Evolutionary conservation across 2,329 filamentous ascomycete genomes (phyloP), one percentile per base, ranked within the genome.

Genomic region (Fusarium devonianum): DNA sequence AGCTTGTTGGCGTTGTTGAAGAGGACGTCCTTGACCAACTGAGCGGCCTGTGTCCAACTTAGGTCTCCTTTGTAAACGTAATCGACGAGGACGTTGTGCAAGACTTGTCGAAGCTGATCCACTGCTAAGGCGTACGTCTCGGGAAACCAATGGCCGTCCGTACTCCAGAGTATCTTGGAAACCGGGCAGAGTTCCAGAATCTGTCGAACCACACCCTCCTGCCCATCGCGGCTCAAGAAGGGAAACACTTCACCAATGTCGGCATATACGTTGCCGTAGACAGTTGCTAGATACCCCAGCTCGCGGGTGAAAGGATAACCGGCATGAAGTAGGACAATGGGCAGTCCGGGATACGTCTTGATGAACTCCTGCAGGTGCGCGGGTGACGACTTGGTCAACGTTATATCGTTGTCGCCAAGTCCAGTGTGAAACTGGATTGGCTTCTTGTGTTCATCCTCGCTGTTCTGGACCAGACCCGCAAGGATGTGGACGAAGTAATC

Each of bases 231-330:
- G 56, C 87, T 92, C 26, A 94, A 71, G 71, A 86, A 86, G 0
- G 90, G 90, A 52, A 94, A 95, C 0, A 94, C 86, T 65, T 92
- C 87, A 1, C 91, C 90, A 43, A 95, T 83, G 65, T 95, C 91
- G 10, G 90, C 82, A 66, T 91, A 94, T 2, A 89, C 88, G 64
- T 95, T 93, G 17, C 82, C 77, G 66, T 92, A 94, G 16, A 89
- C 84, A 1, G 82, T 83, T 0, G 90, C 89, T 14, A 95, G 77
- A 66, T 93, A 95, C 0, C 87, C 89, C 0, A 87, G 83, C 70
- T 94, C 89, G 26, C 86, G 81, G 0, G 86, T 90, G 65, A 88
- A 94, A 0, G 91, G 91, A 67, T 95, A 95, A 3, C 89, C 83
- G 0, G 90, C 86, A 66, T 95, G 90, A 2, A 95, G 79, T 7